phyloP scores from a whole-genome alignment of 2,329 filamentous ascomycete species.

The Aureobasidium vineae region DNA sequence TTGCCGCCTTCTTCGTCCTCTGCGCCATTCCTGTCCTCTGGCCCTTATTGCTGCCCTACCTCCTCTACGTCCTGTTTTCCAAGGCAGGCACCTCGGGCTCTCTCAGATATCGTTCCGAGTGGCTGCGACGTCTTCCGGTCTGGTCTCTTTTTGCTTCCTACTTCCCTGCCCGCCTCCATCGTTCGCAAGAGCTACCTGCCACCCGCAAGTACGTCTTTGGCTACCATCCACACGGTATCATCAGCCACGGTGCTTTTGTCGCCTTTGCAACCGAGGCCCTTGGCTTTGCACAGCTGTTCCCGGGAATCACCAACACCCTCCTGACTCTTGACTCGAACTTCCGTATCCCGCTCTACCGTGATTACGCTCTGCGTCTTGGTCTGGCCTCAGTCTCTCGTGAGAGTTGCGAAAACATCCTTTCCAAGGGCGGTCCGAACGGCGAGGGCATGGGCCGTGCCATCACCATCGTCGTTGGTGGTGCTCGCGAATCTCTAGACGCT shows the following conservation, averaged over 20 bases:
- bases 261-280: slow-evolving; percentile 89
- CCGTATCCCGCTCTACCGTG: slow-evolving; percentile 86
- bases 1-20: slow-evolving; percentile 84
- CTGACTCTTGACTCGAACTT: slow-evolving; percentile 97
- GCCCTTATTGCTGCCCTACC: slow-evolving; percentile 74
- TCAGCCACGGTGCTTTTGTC: slow-evolving; percentile 91
- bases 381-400: slow-evolving; percentile 86
- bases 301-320: slow-evolving; percentile 90
- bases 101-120: slow-evolving; percentile 70
- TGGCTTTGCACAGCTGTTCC: slow-evolving; percentile 82
- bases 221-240: slow-evolving; percentile 97
- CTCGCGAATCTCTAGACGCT: slow-evolving; percentile 86
- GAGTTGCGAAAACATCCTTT: slow-evolving; percentile 84
- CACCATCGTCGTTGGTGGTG: slow-evolving; percentile 92
- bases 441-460: slow-evolving; percentile 94
- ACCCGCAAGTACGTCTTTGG: slow-evolving; percentile 94
- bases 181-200: slow-evolving; percentile 73
- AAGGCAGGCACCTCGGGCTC: slow-evolving; percentile 72
- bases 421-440: slow-evolving; percentile 69
- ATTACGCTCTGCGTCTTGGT: slow-evolving; percentile 89
- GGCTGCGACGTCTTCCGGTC: slow-evolving; percentile 68
- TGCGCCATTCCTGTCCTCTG: slow-evolving; percentile 90
- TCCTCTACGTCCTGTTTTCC: slow-evolving; percentile 80
- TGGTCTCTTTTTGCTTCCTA: slow-evolving; percentile 95
- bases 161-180: slow-evolving; percentile 85